Evolutionary conservation across 1,284 basidiomycete species (phyloP), one percentile per base, ranked within the genome.

Genomic region (Tausonia pullulans): DNA sequence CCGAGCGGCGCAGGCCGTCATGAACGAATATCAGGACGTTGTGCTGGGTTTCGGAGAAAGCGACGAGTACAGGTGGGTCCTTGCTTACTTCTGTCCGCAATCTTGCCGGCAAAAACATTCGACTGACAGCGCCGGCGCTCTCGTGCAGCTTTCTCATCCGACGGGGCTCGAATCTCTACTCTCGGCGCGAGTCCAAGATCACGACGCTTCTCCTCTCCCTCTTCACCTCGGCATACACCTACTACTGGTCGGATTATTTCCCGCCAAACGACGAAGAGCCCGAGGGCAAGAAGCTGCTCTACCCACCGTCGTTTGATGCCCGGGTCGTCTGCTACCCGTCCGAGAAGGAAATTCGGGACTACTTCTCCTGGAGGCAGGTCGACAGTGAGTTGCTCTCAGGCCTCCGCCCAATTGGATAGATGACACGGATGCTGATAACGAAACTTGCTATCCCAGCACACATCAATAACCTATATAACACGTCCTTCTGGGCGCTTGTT

Each of bases 401-500:
- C 27, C 27, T 27, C 48, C 43, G 43, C n/a, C 51, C 6, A 14
- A 0, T 44, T 45, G 5, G 13, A 14, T 3, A n/a, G 2, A 4
- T 57, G 2, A 56, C 16, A 39, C n/a, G 27, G 53, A 7, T 39
- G 14, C 8, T 10, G 39, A 7, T 55, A 39, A 55, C 53, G 53
- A 4, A 16, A 1, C 55, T 8, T 13, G 39, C 41, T 56, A 16
- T n/a, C 13, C 5, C 71, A 96, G 93, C 96, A 0, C 96, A 98
- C 74, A 90, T 98, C 75, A 98, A 98, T 75, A 98, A 98, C 73
- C 79, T 98, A 39, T 95, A 98, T 79, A 98, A 98, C 72, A 98
- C 96, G 0, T 80, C 81, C 0, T 98, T 98, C 74, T 98, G 95
- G 96, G 88, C 93, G 0, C 81, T 98, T 8, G 85, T 98, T 0